Percentiles rank a stretch among this genome's conserved stretches.
Conservation (phyloP, 2,329 filamentous ascomycete species). For the Claviceps sp. region DNA sequence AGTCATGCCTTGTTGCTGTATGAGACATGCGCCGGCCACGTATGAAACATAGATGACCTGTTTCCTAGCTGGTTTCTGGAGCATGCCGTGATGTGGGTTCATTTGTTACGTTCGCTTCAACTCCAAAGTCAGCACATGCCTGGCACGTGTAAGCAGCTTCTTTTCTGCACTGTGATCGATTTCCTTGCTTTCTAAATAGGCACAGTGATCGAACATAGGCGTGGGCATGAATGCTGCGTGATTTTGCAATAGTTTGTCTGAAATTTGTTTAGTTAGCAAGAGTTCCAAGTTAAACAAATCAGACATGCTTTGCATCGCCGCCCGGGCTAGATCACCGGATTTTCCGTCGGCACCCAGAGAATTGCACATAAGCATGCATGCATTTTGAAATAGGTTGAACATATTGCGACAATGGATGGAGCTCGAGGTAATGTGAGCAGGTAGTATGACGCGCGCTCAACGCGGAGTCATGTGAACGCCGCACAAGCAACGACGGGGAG, state of each 20-base stretch:
- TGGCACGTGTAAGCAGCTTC: background rate
- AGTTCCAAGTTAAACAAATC: too few relatives aligned
- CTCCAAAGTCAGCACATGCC: background rate
- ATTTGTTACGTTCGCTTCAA: background rate
- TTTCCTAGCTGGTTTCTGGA: background rate
- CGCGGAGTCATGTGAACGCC: background rate
- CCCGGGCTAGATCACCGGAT: too few relatives aligned
- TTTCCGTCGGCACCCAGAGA: too few relatives aligned
- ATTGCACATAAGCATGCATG: too few relatives aligned
- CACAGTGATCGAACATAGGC: too few relatives aligned
- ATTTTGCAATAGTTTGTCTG: too few relatives aligned
- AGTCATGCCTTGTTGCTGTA: background rate
- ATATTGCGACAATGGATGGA: too few relatives aligned
- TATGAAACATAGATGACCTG: background rate
- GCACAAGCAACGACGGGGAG: background rate
- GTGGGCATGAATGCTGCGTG: too few relatives aligned
- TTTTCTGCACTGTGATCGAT: background rate
- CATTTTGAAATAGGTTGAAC: too few relatives aligned
- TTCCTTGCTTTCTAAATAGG: background rate
- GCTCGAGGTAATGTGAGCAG: background rate
- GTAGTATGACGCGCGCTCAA: background rate
- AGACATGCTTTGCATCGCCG: too few relatives aligned
- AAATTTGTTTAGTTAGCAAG: too few relatives aligned
- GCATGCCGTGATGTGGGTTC: background rate
- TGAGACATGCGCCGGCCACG: background rate